Conservation (phyloP, 306 rosid genomes). For the Sophora flavescens region DNA sequence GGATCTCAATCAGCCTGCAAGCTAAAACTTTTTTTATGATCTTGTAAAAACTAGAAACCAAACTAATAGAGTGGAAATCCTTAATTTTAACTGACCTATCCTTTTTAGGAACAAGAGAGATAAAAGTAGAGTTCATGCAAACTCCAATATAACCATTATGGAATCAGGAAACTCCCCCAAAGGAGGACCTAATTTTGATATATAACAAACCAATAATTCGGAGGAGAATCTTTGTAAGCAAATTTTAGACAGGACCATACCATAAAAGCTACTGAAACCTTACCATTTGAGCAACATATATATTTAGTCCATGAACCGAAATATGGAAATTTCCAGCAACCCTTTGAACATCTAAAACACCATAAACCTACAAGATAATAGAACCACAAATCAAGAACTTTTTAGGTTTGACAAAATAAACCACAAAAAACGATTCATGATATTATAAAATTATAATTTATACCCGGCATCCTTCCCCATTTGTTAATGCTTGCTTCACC, state of each 20-base stretch:
- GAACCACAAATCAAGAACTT: neutral
- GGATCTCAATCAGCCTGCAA: too few relatives aligned
- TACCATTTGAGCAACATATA: constrained; percentile 83
- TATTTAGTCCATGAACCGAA: constrained; percentile 84
- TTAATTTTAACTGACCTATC: neutral
- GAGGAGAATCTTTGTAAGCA: constrained; percentile 14
- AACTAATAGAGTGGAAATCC: neutral
- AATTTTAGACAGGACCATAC: constrained; percentile 14
- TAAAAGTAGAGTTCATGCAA: neutral
- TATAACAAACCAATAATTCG: constrained; percentile 9
- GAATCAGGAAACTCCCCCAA: neutral
- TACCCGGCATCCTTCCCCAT: constrained; percentile 85
- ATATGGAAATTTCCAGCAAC: constrained; percentile 89
- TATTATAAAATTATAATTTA: constrained; percentile 29
- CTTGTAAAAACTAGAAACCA: neutral
- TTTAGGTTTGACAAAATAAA: neutral
- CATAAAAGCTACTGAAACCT: neutral
- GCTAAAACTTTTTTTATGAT: neutral
- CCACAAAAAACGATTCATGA: neutral
- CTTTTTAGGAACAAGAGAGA: neutral
- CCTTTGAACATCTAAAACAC: constrained; percentile 84
- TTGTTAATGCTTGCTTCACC: constrained; percentile 67
- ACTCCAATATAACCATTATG: neutral
- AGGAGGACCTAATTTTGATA: neutral
- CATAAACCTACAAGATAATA: constrained; percentile 71